Evolutionary conservation across 805 yeast genomes (phyloP), one percentile per base, ranked within the genome.

Genomic region (Candida orba): DNA sequence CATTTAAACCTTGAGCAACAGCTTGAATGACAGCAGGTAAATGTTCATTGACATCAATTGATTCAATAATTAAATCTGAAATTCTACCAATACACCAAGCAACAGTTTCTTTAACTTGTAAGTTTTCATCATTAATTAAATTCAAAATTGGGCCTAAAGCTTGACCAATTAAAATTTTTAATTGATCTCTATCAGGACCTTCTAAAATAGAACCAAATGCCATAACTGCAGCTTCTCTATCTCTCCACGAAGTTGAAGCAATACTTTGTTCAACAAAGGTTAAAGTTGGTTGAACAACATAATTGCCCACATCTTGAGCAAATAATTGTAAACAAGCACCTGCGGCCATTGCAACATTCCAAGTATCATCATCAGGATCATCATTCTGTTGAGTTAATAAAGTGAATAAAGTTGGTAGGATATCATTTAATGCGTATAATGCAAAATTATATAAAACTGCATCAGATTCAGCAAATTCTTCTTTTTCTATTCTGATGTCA

Each of bases 311-410:
- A 57, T 84, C 79, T 63, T 85, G 95, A 4, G 99, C 96, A 66
- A 87, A 90, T 49, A 93, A 73, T 68, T 88, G 96, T 59, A 93
- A 70, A 67, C 98, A 93, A 13, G 97, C 90, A 57, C 96, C 99
- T 2, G 99, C 96, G 40, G 98, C 97, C 98, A 91, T 91, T 9
- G 96, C 80, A 35, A 88, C 95, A 47, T 90, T 86, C 99, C 99
- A 93, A 57, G 87, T 95, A 59, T 93, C 99, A 60, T 87, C 96
- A 57, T 85, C 95, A 27, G 89, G 84, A 58, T 87, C 96, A 44
- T 89, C 97, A 62, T 86, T 88, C 64, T 89, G 97, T 63, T 87
- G 78, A 10, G 90, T 85, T 47, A 93, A 75, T 46, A 93, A 72
- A 37, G 76, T 71, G 54, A 93, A 74, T 48, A 93, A 69, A 27